Evolutionary conservation across 1,139 yeast species (phyloP).

Genomic region (Entelexis paramagnoliae): DNA sequence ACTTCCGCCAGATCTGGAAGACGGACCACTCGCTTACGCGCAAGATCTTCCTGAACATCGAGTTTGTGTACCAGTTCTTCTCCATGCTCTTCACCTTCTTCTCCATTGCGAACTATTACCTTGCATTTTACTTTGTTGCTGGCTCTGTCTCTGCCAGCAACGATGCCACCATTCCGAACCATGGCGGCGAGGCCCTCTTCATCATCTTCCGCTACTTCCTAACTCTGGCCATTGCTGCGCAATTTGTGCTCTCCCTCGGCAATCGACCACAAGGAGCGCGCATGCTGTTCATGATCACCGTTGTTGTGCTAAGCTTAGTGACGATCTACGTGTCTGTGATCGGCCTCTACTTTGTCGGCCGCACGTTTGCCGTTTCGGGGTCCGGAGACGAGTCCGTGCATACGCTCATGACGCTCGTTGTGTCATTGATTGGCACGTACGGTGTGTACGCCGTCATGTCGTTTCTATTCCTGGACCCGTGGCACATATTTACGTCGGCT

Average conservation of each 20-base stretch:
- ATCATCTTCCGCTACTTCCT: slow-evolving; percentile 79
- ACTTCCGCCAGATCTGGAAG: slow-evolving; percentile 68
- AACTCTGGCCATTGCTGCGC: slow-evolving; percentile 50
- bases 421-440: slow-evolving; percentile 75
- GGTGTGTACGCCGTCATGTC: slow-evolving; percentile 77
- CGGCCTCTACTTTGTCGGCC: slow-evolving; percentile 68
- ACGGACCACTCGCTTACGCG: slow-evolving; percentile 74
- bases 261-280: slow-evolving; percentile 91
- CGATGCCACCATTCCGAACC: slow-evolving; percentile 44
- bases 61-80: slow-evolving; percentile 71
- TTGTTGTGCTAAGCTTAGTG: slow-evolving; percentile 62
- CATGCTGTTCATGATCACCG: slow-evolving; percentile 57
- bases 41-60: slow-evolving; percentile 69
- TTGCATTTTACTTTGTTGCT: slow-evolving; percentile 85
- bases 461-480: slow-evolving; percentile 75
- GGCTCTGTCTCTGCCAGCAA: slow-evolving; percentile 55
- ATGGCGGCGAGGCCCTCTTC: slow-evolving; percentile 61
- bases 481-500: slow-evolving; percentile 84
- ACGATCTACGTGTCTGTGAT: slow-evolving; percentile 73
- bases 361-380: slow-evolving; percentile 34
- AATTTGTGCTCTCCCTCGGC: slow-evolving; percentile 87
- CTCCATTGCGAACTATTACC: slow-evolving; percentile 77
- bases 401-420: slow-evolving; percentile 64
- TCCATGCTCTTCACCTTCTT: slow-evolving; percentile 76
- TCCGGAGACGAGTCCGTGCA: slow-evolving; percentile 27